Evolutionary conservation across 1,139 yeast genomes (phyloP).

Genomic region (Debaryomycetaceae sp.): DNA sequence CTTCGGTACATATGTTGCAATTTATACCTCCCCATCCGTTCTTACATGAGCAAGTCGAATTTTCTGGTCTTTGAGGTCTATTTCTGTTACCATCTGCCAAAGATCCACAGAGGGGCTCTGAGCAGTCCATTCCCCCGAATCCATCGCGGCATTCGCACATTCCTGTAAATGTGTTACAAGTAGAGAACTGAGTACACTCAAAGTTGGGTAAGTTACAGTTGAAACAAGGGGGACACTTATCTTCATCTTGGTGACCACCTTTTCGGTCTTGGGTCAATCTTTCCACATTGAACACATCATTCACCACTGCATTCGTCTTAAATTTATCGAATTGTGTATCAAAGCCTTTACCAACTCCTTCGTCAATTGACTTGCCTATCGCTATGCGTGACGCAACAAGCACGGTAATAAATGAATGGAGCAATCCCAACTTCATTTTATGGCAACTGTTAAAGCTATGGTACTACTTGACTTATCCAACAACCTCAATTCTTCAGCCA

Average conservation of each 20-base stretch:
- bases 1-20: conserved; percentile 77
- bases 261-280: conserved; percentile 6
- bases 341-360: neutral
- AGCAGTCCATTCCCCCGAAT: conserved; percentile 91
- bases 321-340: conserved; percentile 19
- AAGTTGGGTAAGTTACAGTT: conserved; percentile 92
- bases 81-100: conserved; percentile 60
- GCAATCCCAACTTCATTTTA: neutral
- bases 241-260: conserved; percentile 20
- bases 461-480: neutral
- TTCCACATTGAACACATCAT: conserved; percentile 25
- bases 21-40: conserved; percentile 93
- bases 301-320: conserved; percentile 20
- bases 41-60: conserved; percentile 62
- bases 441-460: neutral
- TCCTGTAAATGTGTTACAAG: conserved; percentile 84
- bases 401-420: neutral
- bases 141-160: conserved; percentile 91
- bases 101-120: conserved; percentile 86
- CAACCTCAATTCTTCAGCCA: neutral
- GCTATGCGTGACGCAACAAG: neutral
- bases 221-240: conserved; percentile 80
- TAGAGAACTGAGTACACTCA: conserved; percentile 84
- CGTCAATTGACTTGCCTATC: neutral
- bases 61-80: conserved; percentile 57